phyloP scores from a whole-genome alignment of 2,329 filamentous ascomycete species.

The Epichloe gansuensis region DNA sequence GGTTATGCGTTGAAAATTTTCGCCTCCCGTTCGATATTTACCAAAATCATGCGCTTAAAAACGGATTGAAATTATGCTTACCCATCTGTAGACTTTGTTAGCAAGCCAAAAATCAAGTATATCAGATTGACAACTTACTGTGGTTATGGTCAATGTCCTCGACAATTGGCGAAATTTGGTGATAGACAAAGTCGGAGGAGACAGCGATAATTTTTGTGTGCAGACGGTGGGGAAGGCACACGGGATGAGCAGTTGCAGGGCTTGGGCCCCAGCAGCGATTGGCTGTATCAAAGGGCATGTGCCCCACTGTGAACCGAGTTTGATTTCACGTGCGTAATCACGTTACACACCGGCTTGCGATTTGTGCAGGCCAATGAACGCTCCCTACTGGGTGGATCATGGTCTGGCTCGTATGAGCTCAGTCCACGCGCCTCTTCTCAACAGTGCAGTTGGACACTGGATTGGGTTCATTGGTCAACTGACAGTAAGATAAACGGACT shows the following conservation, averaged over 20 bases:
- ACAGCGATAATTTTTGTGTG: conserved; percentile 30
- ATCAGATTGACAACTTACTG: conserved; percentile 28
- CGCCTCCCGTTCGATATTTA: not conserved
- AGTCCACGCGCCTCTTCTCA: no score
- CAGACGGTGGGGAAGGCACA: conserved; percentile 27
- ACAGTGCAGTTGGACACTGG: no score
- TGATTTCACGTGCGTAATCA: conserved; percentile 5
- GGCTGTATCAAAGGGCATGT: conserved; percentile 8
- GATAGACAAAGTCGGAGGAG: conserved; percentile 26
- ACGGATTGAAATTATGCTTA: conserved; percentile 31
- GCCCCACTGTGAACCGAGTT: not conserved
- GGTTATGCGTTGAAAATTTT: not conserved
- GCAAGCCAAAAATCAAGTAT: conserved; percentile 24
- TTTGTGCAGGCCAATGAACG: not conserved
- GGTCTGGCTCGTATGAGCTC: no score
- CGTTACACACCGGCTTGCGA: not conserved
- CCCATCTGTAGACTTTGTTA: conserved; percentile 42
- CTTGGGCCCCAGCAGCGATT: conserved; percentile 24
- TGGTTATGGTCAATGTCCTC: conserved; percentile 34
- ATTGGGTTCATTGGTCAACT: not conserved
- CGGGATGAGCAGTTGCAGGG: conserved; percentile 21
- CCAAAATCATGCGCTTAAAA: not conserved
- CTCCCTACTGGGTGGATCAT: not conserved
- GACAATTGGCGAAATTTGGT: conserved; percentile 29
- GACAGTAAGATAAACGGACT: not conserved